Conservation (phyloP, 2,329 filamentous ascomycete species). For the Fusarium xylarioides region DNA sequence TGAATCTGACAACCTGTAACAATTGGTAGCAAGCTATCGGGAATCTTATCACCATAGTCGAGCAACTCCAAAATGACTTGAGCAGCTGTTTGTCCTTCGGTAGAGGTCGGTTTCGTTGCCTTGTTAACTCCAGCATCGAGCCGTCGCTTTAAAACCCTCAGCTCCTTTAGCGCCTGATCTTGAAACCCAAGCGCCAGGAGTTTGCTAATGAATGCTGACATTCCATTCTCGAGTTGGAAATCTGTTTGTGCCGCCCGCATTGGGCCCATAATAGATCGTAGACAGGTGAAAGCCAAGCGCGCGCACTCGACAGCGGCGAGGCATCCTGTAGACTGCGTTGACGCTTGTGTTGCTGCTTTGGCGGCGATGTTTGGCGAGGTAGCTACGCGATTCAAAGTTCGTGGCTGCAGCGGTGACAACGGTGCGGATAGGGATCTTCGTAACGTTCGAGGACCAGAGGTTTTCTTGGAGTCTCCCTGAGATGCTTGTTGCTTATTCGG, state of each 20-base stretch:
- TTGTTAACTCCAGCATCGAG: constrained; percentile 58
- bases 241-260: constrained; percentile 64
- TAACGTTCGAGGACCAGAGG: constrained; percentile 53
- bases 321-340: constrained; percentile 54
- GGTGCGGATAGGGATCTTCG: constrained; percentile 66
- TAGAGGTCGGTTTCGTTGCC: constrained; percentile 40
- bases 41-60: constrained; percentile 62
- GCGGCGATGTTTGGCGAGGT: constrained; percentile 58
- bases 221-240: constrained; percentile 77
- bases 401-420: constrained; percentile 68
- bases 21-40: constrained; percentile 59
- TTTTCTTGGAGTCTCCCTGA: constrained; percentile 47
- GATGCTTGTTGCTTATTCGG: constrained; percentile 47
- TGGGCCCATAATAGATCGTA: constrained; percentile 66
- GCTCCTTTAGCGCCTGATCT: constrained; percentile 74
- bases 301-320: constrained; percentile 74
- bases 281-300: constrained; percentile 70
- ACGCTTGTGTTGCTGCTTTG: constrained; percentile 45
- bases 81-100: constrained; percentile 45
- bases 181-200: constrained; percentile 71
- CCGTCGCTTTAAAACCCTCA: constrained; percentile 71
- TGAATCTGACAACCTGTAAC: constrained; percentile 73
- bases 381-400: constrained; percentile 67
- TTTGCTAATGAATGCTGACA: constrained; percentile 74
- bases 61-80: constrained; percentile 65